Percentiles rank a stretch among this genome's conserved stretches.
Conservation (phyloP, 148 eudicot genomes). For the Rhododendron vialii region DNA sequence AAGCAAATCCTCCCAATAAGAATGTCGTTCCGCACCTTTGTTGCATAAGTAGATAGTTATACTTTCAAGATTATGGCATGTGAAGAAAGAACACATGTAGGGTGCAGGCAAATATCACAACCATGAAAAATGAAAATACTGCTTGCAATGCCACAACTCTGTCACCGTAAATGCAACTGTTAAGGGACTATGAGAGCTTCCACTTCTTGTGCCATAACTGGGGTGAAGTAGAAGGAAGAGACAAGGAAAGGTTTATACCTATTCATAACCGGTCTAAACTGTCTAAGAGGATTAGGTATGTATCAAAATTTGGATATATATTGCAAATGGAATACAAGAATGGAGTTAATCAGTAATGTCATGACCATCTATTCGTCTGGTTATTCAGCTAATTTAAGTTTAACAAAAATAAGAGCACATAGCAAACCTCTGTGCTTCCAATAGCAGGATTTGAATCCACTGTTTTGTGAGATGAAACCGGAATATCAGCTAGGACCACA, state of each 20-base stretch:
- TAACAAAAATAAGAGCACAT: slow-evolving; percentile 1
- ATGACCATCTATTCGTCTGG: no score
- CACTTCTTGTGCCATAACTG: no score
- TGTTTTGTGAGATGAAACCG: slow-evolving; percentile 36
- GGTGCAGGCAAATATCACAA: no score
- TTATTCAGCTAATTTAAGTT: no score
- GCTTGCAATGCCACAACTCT: neutral
- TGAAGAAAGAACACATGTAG: no score
- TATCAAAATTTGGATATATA: neutral
- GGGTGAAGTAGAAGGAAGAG: neutral
- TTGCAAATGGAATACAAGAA: neutral
- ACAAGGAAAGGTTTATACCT: neutral
- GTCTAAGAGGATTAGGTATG: neutral
- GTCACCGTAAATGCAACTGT: neutral
- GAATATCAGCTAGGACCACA: slow-evolving; percentile 74
- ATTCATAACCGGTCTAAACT: neutral
- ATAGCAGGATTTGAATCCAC: slow-evolving; percentile 21
- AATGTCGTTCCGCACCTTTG: no score
- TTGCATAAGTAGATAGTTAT: no score
- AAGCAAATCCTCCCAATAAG: no score
- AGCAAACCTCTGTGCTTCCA: slow-evolving; percentile 54
- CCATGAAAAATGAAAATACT: no score
- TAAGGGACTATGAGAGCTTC: no score
- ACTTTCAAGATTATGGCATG: no score
- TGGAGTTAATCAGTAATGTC: neutral